Evolutionary conservation across 75 land plant species (phyloP).

Genomic region (Cupressus sempervirens): DNA sequence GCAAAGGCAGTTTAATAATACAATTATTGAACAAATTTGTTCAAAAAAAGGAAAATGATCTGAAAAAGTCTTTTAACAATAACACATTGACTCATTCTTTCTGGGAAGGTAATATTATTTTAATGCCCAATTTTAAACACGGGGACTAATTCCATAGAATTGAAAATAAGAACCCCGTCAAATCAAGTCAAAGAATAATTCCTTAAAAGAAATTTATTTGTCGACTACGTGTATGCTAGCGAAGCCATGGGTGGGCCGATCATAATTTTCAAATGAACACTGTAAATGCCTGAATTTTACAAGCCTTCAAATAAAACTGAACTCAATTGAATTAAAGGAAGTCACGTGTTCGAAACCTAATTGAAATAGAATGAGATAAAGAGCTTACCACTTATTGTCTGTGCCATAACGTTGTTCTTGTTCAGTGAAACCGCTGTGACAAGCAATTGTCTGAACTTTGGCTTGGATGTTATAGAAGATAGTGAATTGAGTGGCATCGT

Average conservation of each 20-base stretch:
- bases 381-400: not conserved
- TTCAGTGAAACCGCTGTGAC: not conserved
- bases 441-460: not conserved
- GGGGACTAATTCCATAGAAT: not conserved
- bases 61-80: not conserved
- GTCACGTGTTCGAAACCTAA: not conserved
- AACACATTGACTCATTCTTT: not conserved
- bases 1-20: not conserved
- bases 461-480: not conserved
- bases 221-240: not conserved
- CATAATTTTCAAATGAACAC: not conserved
- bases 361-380: not conserved
- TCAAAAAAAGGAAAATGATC: not conserved
- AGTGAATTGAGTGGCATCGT: not conserved
- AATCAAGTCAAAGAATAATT: not conserved
- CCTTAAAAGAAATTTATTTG: not conserved
- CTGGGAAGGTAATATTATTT: not conserved
- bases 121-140: not conserved
- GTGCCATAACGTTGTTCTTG: not conserved
- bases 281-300: not conserved
- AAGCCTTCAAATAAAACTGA: not conserved
- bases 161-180: not conserved
- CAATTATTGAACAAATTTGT: not conserved
- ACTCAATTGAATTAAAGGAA: not conserved
- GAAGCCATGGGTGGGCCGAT: not conserved